Percentiles rank a stretch among this genome's conserved stretches.
Conservation (phyloP, 306 rosid genomes). For the Castanea sativa region DNA sequence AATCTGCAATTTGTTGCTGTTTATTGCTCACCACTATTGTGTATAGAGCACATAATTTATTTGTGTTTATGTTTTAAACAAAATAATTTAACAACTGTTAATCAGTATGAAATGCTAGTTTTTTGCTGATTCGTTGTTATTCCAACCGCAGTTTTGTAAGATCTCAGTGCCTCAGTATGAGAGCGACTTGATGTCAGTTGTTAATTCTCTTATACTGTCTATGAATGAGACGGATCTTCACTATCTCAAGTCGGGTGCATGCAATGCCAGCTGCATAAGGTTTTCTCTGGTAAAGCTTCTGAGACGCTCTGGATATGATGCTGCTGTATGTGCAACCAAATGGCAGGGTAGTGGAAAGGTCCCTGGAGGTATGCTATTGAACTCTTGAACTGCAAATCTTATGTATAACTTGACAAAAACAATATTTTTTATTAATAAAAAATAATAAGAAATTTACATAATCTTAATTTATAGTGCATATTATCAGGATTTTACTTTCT, state of each 20-base stretch:
- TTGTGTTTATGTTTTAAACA: neutral
- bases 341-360: conserved; percentile 94
- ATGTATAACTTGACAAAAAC: neutral
- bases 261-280: conserved; percentile 83
- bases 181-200: conserved; percentile 62
- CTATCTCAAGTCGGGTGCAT: conserved; percentile 56
- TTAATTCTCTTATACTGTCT: conserved; percentile 66
- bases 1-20: neutral
- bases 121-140: conserved; percentile 19
- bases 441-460: neutral
- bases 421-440: neutral
- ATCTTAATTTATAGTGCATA: neutral
- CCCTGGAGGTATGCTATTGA: conserved; percentile 76
- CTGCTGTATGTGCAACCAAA: conserved; percentile 77
- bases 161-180: conserved; percentile 61
- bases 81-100: neutral
- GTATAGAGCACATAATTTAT: neutral
- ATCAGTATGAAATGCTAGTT: neutral
- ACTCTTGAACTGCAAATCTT: neutral
- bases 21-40: neutral
- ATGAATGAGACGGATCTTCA: conserved; percentile 57
- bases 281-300: conserved; percentile 78
- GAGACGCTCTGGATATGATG: conserved; percentile 79
- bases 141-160: conserved; percentile 56
- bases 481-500: neutral